Conservation (phyloP, 306 rosid species). For the Cicer cuneatum region DNA sequence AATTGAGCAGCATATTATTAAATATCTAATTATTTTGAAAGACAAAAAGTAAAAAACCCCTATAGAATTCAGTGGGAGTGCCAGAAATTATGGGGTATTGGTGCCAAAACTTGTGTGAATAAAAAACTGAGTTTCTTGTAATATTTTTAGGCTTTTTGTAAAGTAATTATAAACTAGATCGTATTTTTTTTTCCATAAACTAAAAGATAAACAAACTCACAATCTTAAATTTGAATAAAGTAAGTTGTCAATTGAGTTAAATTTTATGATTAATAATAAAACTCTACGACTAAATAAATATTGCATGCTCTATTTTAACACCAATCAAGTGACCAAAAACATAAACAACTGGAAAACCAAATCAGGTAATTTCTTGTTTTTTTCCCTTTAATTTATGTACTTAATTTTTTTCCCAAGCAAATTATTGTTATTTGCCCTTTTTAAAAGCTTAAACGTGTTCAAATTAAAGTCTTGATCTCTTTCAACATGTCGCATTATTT, state of each 20-base stretch:
- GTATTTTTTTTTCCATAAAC: no score
- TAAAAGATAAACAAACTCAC: no score
- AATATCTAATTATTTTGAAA: neutral
- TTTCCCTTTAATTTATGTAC: neutral
- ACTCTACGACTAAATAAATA: neutral
- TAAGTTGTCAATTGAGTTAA: no score
- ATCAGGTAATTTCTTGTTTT: neutral
- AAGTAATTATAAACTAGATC: neutral
- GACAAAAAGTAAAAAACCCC: neutral
- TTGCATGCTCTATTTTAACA: neutral
- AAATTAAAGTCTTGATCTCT: slow-evolving; percentile 43
- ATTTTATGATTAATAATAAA: neutral
- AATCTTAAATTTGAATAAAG: no score
- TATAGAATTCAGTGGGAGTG: neutral
- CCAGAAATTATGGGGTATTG: neutral
- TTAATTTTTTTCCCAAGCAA: neutral
- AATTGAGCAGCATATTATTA: no score
- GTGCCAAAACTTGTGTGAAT: neutral
- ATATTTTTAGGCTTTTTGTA: neutral
- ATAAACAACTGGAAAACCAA: neutral
- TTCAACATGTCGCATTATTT: slow-evolving; percentile 43
- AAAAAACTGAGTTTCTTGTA: neutral
- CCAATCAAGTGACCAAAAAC: neutral
- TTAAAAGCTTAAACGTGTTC: slow-evolving; percentile 58
- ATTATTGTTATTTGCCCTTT: slow-evolving; percentile 47